phyloP scores from a whole-genome alignment of 495 filamentous ascomycete genomes.

The Talaromyces adpressus region DNA sequence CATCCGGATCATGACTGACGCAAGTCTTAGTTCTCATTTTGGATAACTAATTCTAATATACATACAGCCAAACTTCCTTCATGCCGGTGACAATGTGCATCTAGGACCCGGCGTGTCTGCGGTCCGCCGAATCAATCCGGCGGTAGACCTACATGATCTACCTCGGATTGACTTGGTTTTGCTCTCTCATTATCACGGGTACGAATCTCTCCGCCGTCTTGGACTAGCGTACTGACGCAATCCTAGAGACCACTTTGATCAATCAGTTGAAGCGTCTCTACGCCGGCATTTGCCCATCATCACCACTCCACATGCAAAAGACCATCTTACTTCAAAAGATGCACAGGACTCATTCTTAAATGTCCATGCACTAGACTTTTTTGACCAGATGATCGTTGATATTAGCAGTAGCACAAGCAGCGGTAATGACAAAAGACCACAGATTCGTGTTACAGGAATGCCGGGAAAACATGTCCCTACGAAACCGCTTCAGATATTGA shows the following conservation, averaged over 20 bases:
- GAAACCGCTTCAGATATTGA: constrained; percentile 36
- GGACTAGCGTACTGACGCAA: not conserved
- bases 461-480: constrained; percentile 65
- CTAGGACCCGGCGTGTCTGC: constrained; percentile 55
- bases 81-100: constrained; percentile 62
- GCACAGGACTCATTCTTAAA: constrained; percentile 42
- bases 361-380: constrained; percentile 51
- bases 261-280: constrained; percentile 50
- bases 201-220: not conserved
- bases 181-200: constrained; percentile 60
- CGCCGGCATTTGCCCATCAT: constrained; percentile 55
- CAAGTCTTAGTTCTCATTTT: constrained; percentile 3
- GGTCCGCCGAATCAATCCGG: constrained; percentile 48
- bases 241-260: constrained; percentile 56
- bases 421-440: constrained; percentile 9
- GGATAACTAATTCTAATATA: not conserved
- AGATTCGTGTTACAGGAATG: constrained; percentile 57
- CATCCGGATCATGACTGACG: constrained; percentile 59
- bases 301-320: constrained; percentile 56
- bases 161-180: constrained; percentile 55
- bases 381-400: constrained; percentile 44
- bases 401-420: constrained; percentile 17
- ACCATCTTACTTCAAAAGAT: constrained; percentile 34
- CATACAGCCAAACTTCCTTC: constrained; percentile 56
- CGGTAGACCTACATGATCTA: constrained; percentile 53